Base-by-base conservation (phyloP, 305 asterid genomes). In the Petunia hybrid region DNA sequence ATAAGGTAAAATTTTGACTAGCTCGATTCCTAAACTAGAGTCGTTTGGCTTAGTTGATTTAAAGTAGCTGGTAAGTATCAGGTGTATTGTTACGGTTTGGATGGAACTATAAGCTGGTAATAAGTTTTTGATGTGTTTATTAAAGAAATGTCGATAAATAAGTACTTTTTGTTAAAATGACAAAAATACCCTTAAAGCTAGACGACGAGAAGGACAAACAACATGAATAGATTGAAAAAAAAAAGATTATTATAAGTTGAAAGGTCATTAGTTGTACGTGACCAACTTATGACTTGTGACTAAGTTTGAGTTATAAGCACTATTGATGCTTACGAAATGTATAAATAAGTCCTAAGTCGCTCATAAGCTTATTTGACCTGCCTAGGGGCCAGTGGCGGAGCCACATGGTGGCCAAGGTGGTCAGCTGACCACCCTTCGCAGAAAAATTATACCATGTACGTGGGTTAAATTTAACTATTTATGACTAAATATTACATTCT, bases 251-350 rank as follows among this genome's bases (percentile, higher is more conserved):
- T 69, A 69, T 0, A 69, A 45, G 42, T 12, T 46, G 36, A 48
- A 46, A 31, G 10, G 12, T 42, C 77, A 46, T 70, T 10, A 48
- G 61, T 71, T 71, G 42, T 1, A 70, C 31, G 61, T 71, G 41
- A 46, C 61, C 12, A 71, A 71, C 77, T 5, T 45, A 71, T 12
- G 13, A 71, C 10, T 48, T 46, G 31, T 8, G 4, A 31, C 0
- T 48, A 43, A 48, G 31, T 48, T 48, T 71, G 10, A 1, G 31
- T 67, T 67, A 41, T 67, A 67, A 67, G 55, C n/a, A 67, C 75
- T 22, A 22, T 22, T 22, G 31, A 22, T 22, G 31, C 31, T 22
- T 22, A 22, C 31, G 31, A 22, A 22, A 22, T 22, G 31, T 22
- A 22, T 22, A 22, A 22, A 22, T 22, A 22, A 22, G 31, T 22